A percentile compares a stretch with the other conserved stretches of the same genome.
Conservation (phyloP, 768 basidiomycete genomes). For the Russula griseocarnosa region DNA sequence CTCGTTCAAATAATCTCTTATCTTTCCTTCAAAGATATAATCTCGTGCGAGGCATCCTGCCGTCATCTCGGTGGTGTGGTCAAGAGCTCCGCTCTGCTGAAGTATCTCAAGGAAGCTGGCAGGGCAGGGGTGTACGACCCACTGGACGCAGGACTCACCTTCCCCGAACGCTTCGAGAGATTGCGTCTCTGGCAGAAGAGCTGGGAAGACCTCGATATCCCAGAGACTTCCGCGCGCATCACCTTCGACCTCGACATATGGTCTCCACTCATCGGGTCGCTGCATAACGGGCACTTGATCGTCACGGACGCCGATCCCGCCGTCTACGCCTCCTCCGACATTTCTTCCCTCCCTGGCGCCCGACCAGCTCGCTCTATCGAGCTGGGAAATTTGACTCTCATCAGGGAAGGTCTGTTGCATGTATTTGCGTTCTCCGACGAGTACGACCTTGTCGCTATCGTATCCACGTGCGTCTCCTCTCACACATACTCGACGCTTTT, state of each 20-base stretch:
- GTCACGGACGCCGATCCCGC: conserved; percentile 20
- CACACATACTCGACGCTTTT: neutral
- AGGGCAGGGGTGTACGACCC: conserved; percentile 24
- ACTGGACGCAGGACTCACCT: conserved; percentile 14
- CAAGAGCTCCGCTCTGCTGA: conserved; percentile 22
- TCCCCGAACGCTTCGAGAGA: conserved; percentile 23
- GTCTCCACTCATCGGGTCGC: conserved; percentile 24
- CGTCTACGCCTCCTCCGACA: conserved; percentile 22
- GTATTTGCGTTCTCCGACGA: conserved; percentile 23
- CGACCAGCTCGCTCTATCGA: conserved; percentile 16
- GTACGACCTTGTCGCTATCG: conserved; percentile 16
- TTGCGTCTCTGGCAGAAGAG: conserved; percentile 20
- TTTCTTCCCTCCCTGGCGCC: conserved; percentile 13
- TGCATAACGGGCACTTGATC: conserved; percentile 22
- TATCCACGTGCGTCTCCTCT: conserved; percentile 17
- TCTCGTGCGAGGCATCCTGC: conserved; percentile 23
- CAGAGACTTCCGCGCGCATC: conserved; percentile 13
- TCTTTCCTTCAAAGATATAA: conserved; percentile 21
- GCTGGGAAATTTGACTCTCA: conserved; percentile 15
- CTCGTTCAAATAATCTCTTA: conserved; percentile 25
- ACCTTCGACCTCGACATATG: conserved; percentile 23
- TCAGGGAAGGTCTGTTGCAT: conserved; percentile 19
- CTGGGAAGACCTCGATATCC: conserved; percentile 24
- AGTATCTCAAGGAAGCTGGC: conserved; percentile 24
- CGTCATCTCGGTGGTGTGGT: conserved; percentile 21